Conservation (phyloP, 2,329 filamentous ascomycete species). For the Periconia digitata region DNA sequence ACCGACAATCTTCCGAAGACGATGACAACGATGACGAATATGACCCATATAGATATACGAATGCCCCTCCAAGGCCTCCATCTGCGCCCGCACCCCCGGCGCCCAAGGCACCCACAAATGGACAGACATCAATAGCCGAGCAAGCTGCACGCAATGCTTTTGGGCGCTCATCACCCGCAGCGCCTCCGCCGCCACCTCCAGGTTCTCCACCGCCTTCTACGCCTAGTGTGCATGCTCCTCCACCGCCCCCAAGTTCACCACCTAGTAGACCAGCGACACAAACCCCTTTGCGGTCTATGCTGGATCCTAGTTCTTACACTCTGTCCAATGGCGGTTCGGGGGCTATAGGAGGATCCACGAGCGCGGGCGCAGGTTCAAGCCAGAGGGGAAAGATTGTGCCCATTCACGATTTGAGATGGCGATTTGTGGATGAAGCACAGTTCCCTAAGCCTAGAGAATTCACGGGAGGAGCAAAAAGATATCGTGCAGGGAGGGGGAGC, state of each 20-base stretch:
- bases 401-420: slow-evolving; percentile 80
- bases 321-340: slow-evolving; percentile 45
- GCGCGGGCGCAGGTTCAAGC: slow-evolving; percentile 19
- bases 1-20: slow-evolving; percentile 7
- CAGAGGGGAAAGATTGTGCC: slow-evolving; percentile 46
- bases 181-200: slow-evolving; percentile 45
- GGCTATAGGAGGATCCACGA: slow-evolving; percentile 22
- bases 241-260: slow-evolving; percentile 35
- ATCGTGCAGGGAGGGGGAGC: slow-evolving; percentile 87
- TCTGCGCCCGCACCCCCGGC: slow-evolving; percentile 41
- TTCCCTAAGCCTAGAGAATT: slow-evolving; percentile 87
- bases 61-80: slow-evolving; percentile 28
- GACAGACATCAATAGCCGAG: slow-evolving; percentile 55
- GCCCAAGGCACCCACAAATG: slow-evolving; percentile 51
- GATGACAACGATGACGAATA: slow-evolving; percentile 20
- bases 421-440: slow-evolving; percentile 78
- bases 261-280: slow-evolving; percentile 33
- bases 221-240: slow-evolving; percentile 45
- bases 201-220: slow-evolving; percentile 48
- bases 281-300: slow-evolving; percentile 59
- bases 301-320: slow-evolving; percentile 78
- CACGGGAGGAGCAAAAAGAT: slow-evolving; percentile 71
- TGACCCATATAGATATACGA: slow-evolving; percentile 54
- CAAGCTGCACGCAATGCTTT: slow-evolving; percentile 63
- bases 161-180: slow-evolving; percentile 46